Conservation (phyloP, 169 alveolate species). For the Eimeria necatrix region DNA sequence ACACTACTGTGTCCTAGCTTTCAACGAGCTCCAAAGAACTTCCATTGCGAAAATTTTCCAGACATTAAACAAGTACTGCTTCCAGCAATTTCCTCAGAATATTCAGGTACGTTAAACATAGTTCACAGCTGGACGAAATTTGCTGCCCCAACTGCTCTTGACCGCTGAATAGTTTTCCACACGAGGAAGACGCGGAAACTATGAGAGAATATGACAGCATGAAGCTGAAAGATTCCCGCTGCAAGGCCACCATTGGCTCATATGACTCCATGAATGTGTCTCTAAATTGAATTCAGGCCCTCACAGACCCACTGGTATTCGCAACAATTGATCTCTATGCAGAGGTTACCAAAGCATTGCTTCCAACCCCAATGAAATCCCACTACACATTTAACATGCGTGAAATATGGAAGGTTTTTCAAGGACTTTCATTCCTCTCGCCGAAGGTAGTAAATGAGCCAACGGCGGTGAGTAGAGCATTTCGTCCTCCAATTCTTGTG, state of each 20-base stretch:
- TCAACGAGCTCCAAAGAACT: slow-evolving; percentile 91
- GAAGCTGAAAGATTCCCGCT: too few species aligned
- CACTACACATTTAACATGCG: slow-evolving; percentile 97
- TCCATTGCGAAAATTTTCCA: slow-evolving; percentile 91
- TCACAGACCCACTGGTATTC: slow-evolving; percentile 87
- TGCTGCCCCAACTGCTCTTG: too few species aligned
- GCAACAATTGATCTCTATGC: slow-evolving; percentile 91
- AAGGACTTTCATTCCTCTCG: slow-evolving; percentile 94
- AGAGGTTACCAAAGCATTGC: slow-evolving; percentile 88
- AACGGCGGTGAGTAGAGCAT: slow-evolving; percentile 24
- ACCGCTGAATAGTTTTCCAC: too few species aligned
- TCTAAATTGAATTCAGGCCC: slow-evolving; percentile 29
- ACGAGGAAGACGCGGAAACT: too few species aligned
- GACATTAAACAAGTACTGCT: slow-evolving; percentile 89
- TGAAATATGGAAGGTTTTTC: slow-evolving; percentile 96
- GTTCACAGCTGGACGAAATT: too few species aligned
- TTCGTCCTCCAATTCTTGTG: not conserved
- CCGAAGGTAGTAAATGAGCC: slow-evolving; percentile 85
- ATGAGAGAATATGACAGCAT: too few species aligned
- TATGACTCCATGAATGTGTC: not conserved
- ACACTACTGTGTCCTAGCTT: slow-evolving; percentile 93
- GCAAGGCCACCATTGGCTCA: too few species aligned
- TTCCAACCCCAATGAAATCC: slow-evolving; percentile 96
- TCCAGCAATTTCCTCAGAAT: slow-evolving; percentile 87
- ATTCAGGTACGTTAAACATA: slow-evolving; percentile 75